A percentile compares a stretch with the other conserved stretches of the same genome.
These are phyloP conservation scores for Glomus cerebriforme DNA, from an alignment of 192 early-diverging fungal species.

Conservation along the genomic window DNA sequence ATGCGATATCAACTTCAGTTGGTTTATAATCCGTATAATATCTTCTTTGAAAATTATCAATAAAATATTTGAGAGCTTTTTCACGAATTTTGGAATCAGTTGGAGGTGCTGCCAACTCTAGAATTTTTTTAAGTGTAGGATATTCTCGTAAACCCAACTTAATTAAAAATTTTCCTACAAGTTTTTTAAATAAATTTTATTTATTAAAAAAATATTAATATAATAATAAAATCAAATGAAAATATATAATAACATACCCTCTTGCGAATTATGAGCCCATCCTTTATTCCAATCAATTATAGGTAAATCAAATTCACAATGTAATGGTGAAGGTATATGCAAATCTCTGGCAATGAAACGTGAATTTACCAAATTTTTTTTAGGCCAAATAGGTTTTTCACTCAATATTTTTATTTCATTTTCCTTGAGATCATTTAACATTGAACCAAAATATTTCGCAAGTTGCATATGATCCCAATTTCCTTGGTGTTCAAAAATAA, in stretches of 20 bases:
- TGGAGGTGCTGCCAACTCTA: conserved; percentile 44
- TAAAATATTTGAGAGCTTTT: conserved; percentile 66
- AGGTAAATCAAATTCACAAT: conserved; percentile 62
- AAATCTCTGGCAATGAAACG: conserved; percentile 65
- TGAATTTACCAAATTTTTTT: conserved; percentile 33
- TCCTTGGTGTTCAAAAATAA: conserved; percentile 39
- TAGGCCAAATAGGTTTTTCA: conserved; percentile 73
- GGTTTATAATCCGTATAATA: conserved; percentile 58
- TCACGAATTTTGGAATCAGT: conserved; percentile 41
- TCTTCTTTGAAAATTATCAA: conserved; percentile 63
- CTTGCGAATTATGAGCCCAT: conserved; percentile 38
- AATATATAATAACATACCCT: conserved; percentile 35
- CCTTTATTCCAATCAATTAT: conserved; percentile 67
- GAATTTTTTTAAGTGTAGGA: conserved; percentile 44
- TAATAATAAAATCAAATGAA: no score
- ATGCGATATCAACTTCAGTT: conserved; percentile 46
- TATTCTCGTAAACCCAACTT: conserved; percentile 51
- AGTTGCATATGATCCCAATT: conserved; percentile 85
- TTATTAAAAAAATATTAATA: no score
- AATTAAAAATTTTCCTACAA: conserved; percentile 48
- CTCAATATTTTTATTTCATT: conserved; percentile 63
- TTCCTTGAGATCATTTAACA: conserved; percentile 60
- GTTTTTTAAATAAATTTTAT: no score
- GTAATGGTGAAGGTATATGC: conserved; percentile 63
- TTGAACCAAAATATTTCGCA: conserved; percentile 74